Conservation (phyloP, 768 basidiomycete species). For the Pisolithus marmoratus region DNA sequence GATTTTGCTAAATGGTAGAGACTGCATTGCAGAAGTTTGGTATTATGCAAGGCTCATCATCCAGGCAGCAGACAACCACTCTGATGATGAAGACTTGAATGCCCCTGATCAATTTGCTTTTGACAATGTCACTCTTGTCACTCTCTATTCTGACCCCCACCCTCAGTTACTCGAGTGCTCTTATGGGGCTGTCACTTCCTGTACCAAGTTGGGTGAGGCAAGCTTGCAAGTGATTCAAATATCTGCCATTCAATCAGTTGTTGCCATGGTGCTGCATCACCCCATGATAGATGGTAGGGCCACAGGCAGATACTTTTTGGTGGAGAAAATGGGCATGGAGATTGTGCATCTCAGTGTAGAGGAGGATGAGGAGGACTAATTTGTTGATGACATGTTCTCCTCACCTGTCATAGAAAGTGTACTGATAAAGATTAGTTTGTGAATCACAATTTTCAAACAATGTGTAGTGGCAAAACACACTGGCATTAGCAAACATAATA, state of each 20-base stretch:
- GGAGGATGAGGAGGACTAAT: too few relatives aligned
- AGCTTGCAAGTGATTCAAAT: neutral
- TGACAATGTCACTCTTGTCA: constrained; percentile 15
- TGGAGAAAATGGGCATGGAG: too few relatives aligned
- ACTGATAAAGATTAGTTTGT: too few relatives aligned
- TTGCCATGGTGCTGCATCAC: constrained; percentile 4
- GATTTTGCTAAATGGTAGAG: neutral
- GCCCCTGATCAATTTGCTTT: neutral
- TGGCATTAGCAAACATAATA: too few relatives aligned
- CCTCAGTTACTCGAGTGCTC: neutral
- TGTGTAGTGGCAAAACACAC: too few relatives aligned
- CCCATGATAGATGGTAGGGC: too few relatives aligned
- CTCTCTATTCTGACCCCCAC: constrained; percentile 17
- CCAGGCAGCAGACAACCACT: neutral
- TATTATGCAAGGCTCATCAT: neutral
- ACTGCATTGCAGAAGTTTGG: neutral
- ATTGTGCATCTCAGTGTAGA: too few relatives aligned
- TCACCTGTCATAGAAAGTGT: too few relatives aligned
- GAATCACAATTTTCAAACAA: too few relatives aligned
- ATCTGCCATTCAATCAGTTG: neutral
- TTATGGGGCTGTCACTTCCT: neutral
- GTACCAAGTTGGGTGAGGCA: neutral
- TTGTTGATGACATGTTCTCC: too few relatives aligned
- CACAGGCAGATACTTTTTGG: too few relatives aligned
- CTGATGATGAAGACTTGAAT: neutral